These are phyloP conservation scores for Fusarium sp. DNA, from an alignment of 2,329 filamentous ascomycete species.

Conservation along the genomic window DNA sequence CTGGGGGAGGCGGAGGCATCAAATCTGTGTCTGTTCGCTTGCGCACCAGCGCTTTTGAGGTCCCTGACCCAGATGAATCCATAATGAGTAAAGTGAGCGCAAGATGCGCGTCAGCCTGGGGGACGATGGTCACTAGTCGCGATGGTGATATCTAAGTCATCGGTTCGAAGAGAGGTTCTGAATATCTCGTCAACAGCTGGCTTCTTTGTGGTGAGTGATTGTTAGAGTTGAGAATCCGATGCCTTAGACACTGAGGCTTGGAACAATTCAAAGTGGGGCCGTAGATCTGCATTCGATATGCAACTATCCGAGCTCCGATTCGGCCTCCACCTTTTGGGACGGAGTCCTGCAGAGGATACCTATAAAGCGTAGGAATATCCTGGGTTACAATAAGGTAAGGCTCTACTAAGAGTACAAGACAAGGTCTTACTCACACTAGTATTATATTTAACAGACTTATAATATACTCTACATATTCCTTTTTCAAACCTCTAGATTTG, in stretches of 20 bases:
- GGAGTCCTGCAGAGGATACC: no score
- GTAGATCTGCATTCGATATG: conserved; percentile 30
- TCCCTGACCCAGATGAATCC: conserved; percentile 47
- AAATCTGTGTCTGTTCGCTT: conserved; percentile 75
- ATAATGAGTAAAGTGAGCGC: conserved; percentile 44
- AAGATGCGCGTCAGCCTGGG: neutral
- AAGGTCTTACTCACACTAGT: no score
- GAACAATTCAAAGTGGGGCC: conserved; percentile 20
- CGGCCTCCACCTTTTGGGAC: neutral
- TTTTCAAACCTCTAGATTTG: no score
- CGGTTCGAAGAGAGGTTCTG: neutral
- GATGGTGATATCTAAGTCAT: neutral
- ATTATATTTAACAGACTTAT: no score
- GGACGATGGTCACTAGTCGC: neutral
- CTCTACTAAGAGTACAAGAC: no score
- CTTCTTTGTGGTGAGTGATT: neutral
- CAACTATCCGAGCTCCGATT: conserved; percentile 39
- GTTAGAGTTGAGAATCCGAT: conserved; percentile 1
- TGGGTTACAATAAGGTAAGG: no score
- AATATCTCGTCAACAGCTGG: neutral
- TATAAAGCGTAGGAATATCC: no score
- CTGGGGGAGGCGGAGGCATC: conserved; percentile 87
- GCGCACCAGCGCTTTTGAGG: conserved; percentile 70
- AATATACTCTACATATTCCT: no score
- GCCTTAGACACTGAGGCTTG: neutral